phyloP scores from a whole-genome alignment of 495 filamentous ascomycete genomes.

The Astrothelium macrocarpum region DNA sequence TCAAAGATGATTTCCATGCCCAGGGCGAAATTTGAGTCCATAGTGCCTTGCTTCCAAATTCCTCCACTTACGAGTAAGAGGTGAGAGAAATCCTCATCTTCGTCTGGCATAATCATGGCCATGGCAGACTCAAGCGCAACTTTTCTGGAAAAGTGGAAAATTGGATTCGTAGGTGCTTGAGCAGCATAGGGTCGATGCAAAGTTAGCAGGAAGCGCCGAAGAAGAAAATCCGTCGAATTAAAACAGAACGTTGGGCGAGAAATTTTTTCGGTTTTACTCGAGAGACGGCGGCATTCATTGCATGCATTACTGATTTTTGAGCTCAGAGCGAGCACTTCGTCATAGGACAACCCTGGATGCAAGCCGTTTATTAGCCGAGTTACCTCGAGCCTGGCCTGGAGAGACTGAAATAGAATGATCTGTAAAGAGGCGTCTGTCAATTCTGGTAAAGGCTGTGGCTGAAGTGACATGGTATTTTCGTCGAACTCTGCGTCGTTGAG shows the following conservation, averaged over 20 bases:
- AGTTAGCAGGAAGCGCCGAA: slow-evolving; percentile 44
- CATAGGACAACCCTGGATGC: not conserved
- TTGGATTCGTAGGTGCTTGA: slow-evolving; percentile 39
- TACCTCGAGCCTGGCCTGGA: not conserved
- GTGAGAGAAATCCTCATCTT: slow-evolving; percentile 26
- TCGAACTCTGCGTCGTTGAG: slow-evolving; percentile 47
- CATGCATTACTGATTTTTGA: not conserved
- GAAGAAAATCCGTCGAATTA: slow-evolving; percentile 19
- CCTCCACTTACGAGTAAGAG: slow-evolving; percentile 38
- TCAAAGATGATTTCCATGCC: not conserved
- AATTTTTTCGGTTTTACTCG: not conserved
- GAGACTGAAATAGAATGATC: not conserved
- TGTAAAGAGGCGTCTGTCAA: slow-evolving; percentile 34
- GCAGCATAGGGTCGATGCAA: slow-evolving; percentile 46
- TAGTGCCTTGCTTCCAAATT: slow-evolving; percentile 40
- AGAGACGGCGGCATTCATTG: not conserved
- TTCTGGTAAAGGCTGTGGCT: slow-evolving; percentile 25
- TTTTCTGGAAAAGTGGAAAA: slow-evolving; percentile 50
- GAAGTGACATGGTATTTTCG: slow-evolving; percentile 33
- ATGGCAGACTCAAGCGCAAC: slow-evolving; percentile 43
- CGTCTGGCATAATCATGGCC: slow-evolving; percentile 37
- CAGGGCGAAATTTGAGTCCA: not conserved
- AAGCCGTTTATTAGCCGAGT: not conserved
- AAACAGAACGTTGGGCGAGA: not conserved
- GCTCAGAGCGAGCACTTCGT: not conserved